Conservation (phyloP, 1,284 basidiomycete species). For the Pulchroboletus neoregius region DNA sequence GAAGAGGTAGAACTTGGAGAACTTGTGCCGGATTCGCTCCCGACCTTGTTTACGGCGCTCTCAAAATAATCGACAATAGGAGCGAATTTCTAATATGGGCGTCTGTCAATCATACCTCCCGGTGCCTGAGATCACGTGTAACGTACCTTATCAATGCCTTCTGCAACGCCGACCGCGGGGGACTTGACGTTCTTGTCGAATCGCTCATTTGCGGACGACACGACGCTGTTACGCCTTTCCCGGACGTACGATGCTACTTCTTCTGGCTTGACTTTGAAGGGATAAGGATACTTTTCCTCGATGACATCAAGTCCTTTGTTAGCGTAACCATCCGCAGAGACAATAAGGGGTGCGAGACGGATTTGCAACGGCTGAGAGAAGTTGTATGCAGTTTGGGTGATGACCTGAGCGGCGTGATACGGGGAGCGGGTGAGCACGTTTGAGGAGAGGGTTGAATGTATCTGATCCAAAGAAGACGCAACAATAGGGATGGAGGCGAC, state of each 20-base stretch:
- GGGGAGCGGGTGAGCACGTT: conserved; percentile 60
- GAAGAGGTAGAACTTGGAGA: conserved; percentile 33
- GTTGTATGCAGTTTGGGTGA: conserved; percentile 57
- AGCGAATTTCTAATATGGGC: conserved; percentile 54
- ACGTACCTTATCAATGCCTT: conserved; percentile 69
- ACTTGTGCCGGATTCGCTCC: conserved; percentile 42
- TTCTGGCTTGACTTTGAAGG: conserved; percentile 68
- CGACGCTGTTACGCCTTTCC: conserved; percentile 51
- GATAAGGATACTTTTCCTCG: conserved; percentile 66
- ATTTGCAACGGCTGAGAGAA: conserved; percentile 61
- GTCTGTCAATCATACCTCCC: conserved; percentile 11
- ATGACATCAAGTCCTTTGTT: conserved; percentile 75
- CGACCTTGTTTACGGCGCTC: conserved; percentile 52
- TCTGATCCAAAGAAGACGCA: conserved; percentile 53
- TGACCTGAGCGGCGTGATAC: conserved; percentile 57
- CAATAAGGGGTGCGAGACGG: conserved; percentile 60
- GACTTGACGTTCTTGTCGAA: conserved; percentile 61
- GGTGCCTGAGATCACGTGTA: conserved; percentile 14
- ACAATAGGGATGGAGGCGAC: conserved; percentile 68
- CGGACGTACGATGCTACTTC: conserved; percentile 62
- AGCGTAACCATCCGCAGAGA: conserved; percentile 57
- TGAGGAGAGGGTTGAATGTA: conserved; percentile 55
- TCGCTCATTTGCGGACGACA: conserved; percentile 56
- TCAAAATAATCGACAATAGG: conserved; percentile 72
- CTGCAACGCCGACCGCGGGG: conserved; percentile 59